Percentiles rank a stretch among this genome's conserved stretches.
phyloP scores from a whole-genome alignment of 495 filamentous ascomycete species.

The Xeromyces bisporus region DNA sequence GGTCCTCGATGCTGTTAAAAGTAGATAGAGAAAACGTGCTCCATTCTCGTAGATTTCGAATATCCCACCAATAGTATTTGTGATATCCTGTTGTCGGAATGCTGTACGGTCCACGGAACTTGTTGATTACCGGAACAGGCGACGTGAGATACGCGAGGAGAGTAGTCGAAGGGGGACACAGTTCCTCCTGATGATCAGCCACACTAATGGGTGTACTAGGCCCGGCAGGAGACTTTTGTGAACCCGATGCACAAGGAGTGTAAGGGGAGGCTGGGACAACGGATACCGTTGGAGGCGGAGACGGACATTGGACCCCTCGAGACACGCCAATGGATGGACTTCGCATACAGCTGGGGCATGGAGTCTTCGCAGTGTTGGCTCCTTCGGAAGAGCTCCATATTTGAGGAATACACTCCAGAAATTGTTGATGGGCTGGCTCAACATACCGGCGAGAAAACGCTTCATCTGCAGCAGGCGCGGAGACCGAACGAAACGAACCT shows the following conservation, averaged over 20 bases:
- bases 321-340: constrained; percentile 6
- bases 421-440: constrained; percentile 66
- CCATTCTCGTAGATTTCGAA: constrained; percentile 75
- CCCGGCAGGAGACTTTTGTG: constrained; percentile 36
- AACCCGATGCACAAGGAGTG: too few species aligned
- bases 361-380: constrained; percentile 28
- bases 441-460: constrained; percentile 48
- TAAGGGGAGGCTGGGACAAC: constrained; percentile 23
- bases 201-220: too few species aligned
- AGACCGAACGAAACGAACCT: constrained; percentile 43
- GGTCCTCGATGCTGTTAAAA: constrained; percentile 55
- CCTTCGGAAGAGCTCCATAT: constrained; percentile 30
- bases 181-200: constrained; percentile 16
- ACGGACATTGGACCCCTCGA: constrained; percentile 11
- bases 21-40: constrained; percentile 52
- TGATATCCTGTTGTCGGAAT: constrained; percentile 49
- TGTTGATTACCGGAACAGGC: constrained; percentile 59
- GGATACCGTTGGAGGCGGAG: constrained; percentile 20
- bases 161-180: constrained; percentile 40
- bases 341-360: constrained; percentile 22
- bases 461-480: constrained; percentile 52
- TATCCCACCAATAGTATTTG: constrained; percentile 87
- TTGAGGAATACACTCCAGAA: constrained; percentile 46
- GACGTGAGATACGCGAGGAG: constrained; percentile 62
- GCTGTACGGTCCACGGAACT: constrained; percentile 68